These are phyloP conservation scores for Boletus vinaceobasis DNA, from an alignment of 768 basidiomycete species.

Conservation along the genomic window DNA sequence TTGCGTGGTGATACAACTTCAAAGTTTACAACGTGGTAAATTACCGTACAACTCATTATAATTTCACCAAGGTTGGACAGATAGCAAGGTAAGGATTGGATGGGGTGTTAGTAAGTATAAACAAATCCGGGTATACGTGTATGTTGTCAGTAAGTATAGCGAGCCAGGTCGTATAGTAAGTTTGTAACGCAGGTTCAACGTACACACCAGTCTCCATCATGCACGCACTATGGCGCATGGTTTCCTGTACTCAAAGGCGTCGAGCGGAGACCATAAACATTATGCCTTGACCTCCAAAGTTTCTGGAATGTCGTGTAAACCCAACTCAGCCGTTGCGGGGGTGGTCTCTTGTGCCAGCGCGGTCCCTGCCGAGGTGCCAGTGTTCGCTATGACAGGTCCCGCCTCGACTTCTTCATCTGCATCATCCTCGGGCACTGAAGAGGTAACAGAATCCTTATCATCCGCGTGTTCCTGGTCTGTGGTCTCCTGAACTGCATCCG, in stretches of 20 bases:
- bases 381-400: neutral
- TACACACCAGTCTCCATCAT: neutral
- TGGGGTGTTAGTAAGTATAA: conserved; percentile 14
- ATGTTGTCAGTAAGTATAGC: conserved; percentile 9
- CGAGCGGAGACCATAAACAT: neutral
- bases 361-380: neutral
- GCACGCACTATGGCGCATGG: neutral
- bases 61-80: neutral
- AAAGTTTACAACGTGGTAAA: neutral
- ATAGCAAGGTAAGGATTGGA: conserved; percentile 5
- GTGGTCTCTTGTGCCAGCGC: conserved; percentile 2
- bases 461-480: conserved; percentile 10
- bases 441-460: conserved; percentile 23
- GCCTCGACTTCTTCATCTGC: conserved; percentile 5
- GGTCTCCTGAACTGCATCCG: conserved; percentile 10
- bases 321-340: conserved; percentile 1
- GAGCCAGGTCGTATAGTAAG: conserved; percentile 5
- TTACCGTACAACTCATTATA: neutral
- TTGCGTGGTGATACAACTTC: neutral
- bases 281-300: conserved; percentile 21
- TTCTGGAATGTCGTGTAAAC: conserved; percentile 8
- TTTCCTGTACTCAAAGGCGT: conserved; percentile 27
- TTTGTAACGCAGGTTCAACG: conserved; percentile 4
- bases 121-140: conserved; percentile 23
- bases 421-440: conserved; percentile 14